These are phyloP conservation scores for Fusarium coffeatum DNA, from an alignment of 2,329 filamentous ascomycete genomes.

Conservation along the genomic window DNA sequence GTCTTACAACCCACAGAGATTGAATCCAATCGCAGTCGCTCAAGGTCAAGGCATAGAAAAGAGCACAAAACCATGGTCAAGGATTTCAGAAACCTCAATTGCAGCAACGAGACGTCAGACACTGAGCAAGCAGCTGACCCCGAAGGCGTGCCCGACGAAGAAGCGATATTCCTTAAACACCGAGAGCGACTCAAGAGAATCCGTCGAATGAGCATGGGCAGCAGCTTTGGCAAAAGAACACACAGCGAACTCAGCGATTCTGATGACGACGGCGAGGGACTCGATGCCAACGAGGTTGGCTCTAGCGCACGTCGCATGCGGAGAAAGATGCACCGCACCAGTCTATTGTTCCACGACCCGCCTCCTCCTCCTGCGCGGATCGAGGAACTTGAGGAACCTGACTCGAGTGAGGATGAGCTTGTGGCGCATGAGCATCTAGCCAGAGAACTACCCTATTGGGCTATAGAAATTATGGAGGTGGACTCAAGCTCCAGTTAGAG, in stretches of 20 bases:
- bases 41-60: slow-evolving; percentile 53
- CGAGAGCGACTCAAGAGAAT: slow-evolving; percentile 58
- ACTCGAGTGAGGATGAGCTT: slow-evolving; percentile 60
- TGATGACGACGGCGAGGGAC: slow-evolving; percentile 56
- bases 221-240: slow-evolving; percentile 66
- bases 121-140: slow-evolving; percentile 52
- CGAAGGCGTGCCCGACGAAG: slow-evolving; percentile 54
- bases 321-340: slow-evolving; percentile 60
- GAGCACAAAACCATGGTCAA: slow-evolving; percentile 59
- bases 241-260: slow-evolving; percentile 66
- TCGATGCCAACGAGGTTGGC: slow-evolving; percentile 57
- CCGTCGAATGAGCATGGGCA: slow-evolving; percentile 63
- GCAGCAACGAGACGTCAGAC: slow-evolving; percentile 54
- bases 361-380: slow-evolving; percentile 62
- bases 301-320: slow-evolving; percentile 62
- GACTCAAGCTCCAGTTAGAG: slow-evolving; percentile 50
- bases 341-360: slow-evolving; percentile 62
- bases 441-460: slow-evolving; percentile 63
- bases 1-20: slow-evolving; percentile 60
- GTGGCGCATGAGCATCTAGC: slow-evolving; percentile 57
- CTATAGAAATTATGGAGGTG: slow-evolving; percentile 64
- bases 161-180: slow-evolving; percentile 53
- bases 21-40: slow-evolving; percentile 59
- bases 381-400: slow-evolving; percentile 65
- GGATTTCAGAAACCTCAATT: slow-evolving; percentile 60